Evolutionary conservation across 768 basidiomycete species (phyloP).

Genomic region (Saitozyma sp.): DNA sequence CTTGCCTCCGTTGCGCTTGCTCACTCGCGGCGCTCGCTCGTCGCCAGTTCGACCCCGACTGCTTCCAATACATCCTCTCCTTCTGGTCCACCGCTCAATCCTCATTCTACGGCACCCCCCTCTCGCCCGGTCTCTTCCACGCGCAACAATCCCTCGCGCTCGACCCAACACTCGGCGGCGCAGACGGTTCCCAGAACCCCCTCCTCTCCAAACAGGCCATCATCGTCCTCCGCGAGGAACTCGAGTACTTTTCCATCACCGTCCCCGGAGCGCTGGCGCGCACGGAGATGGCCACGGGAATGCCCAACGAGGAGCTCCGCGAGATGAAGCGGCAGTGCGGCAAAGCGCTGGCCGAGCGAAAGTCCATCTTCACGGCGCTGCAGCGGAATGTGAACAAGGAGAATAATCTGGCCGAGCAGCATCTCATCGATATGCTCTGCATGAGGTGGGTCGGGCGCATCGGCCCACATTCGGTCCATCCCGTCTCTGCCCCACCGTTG

Average conservation of each 20-base stretch:
- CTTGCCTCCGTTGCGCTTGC: too few relatives aligned
- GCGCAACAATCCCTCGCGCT: conserved; percentile 57
- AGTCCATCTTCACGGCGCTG: conserved; percentile 92
- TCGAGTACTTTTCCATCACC: conserved; percentile 97
- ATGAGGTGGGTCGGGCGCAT: conserved; percentile 74
- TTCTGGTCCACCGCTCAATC: conserved; percentile 90
- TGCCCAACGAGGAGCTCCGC: conserved; percentile 68
- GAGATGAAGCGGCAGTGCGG: conserved; percentile 85
- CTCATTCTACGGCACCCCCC: conserved; percentile 81
- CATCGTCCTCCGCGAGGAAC: conserved; percentile 94
- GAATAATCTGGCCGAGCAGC: conserved; percentile 98
- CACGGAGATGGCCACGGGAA: conserved; percentile 25
- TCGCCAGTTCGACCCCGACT: conserved; percentile 89
- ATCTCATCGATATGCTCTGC: conserved; percentile 99
- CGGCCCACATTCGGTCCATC: too few relatives aligned
- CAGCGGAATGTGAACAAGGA: conserved; percentile 99
- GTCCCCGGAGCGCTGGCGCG: conserved; percentile 25
- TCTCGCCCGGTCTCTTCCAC: conserved; percentile 67
- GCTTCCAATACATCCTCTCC: conserved; percentile 86
- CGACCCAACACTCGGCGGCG: conserved; percentile 1
- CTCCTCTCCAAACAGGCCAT: conserved; percentile 94
- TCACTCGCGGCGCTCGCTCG: not conserved
- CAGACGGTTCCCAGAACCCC: conserved; percentile 67
- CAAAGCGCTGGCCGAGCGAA: conserved; percentile 79
- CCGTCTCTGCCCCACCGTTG: not conserved